These are phyloP conservation scores for Barnettozyma wickerhamii DNA, from an alignment of 805 yeast species.

Conservation along the genomic window DNA sequence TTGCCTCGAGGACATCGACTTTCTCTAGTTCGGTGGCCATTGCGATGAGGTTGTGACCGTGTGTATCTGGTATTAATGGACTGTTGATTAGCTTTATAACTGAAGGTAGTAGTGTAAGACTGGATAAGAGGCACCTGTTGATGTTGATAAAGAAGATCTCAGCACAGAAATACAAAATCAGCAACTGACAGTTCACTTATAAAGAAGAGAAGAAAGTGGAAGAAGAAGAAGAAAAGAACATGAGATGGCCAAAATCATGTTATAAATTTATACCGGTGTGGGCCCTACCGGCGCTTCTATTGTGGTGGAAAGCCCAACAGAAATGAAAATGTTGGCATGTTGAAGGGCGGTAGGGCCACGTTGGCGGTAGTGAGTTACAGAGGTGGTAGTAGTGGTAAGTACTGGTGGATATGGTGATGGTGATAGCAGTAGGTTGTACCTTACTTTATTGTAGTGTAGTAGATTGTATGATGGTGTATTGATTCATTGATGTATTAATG, in stretches of 20 bases:
- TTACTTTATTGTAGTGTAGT: too few relatives aligned
- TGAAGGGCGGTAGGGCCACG: not conserved
- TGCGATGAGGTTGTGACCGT: too few relatives aligned
- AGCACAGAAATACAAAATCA: not conserved
- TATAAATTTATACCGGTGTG: slow-evolving; percentile 2
- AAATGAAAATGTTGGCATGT: slow-evolving; percentile 9
- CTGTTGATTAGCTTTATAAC: too few relatives aligned
- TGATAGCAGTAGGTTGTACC: too few relatives aligned
- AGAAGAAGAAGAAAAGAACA: not conserved
- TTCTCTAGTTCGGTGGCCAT: slow-evolving; percentile 20
- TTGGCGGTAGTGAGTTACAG: not conserved
- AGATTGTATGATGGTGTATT: too few relatives aligned
- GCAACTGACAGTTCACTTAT: not conserved
- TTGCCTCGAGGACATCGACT: slow-evolving; percentile 65
- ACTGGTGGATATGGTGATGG: too few relatives aligned
- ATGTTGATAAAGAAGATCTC: too few relatives aligned
- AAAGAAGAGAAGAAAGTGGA: not conserved
- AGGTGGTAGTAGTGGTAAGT: not conserved
- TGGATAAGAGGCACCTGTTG: too few relatives aligned
- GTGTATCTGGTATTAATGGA: too few relatives aligned
- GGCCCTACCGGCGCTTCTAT: not conserved
- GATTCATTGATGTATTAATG: too few relatives aligned
- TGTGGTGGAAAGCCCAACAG: slow-evolving; percentile 7
- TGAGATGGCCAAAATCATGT: not conserved
- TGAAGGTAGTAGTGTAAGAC: too few relatives aligned